Base-by-base conservation (phyloP, 2,329 filamentous ascomycete genomes). In the Cytospora chrysosperma region DNA sequence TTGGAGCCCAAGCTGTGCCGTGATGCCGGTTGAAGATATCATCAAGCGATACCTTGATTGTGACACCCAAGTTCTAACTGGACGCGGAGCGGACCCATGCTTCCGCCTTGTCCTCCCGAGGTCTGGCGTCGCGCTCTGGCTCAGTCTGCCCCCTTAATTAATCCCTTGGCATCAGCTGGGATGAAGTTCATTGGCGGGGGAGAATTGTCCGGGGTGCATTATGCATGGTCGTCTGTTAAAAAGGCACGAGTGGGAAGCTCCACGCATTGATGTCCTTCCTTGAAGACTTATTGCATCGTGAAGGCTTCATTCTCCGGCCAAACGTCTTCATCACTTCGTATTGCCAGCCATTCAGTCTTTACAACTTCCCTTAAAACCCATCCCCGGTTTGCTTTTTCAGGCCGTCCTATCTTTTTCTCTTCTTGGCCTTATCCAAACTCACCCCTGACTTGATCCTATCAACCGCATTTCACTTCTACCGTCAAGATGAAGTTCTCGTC, bases 401-500 rank as follows among this genome's bases (percentile, higher is more conserved):
- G 59, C 60, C 34, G 63, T 59, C 59, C 61, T 56, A 65, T 49
- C 13, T 30, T 43, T n/a, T 52, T 32, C 47, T 51, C 34, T 30
- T 13, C 30, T 51, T 32, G n/a, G n/a, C 40, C 24, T 27, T 19
- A 37, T 21, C 40, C n/a, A 12, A n/a, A 15, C 24, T n/a, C 27
- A 17, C 28, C n/a, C 8, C 27, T 17, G 15, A 59, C 12, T n/a
- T n/a, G 43, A 30, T 26, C 19, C 8, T 28, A 13, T 8, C 27
- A 19, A 51, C 24, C 4, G 12, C 19, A 32, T 30, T 32, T 19
- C 28, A 2, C 50, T 52, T 24, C 21, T n/a, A 34, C 50, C 37
- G 40, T 2, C 61, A 65, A 43, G 12, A 67, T 67, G 65, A 65
- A 63, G 59, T 52, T 65, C 63, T 61, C 59, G 30, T 19, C 56